Base-by-base conservation (phyloP, 139 green algal species). In the Picochlorum sp. region DNA sequence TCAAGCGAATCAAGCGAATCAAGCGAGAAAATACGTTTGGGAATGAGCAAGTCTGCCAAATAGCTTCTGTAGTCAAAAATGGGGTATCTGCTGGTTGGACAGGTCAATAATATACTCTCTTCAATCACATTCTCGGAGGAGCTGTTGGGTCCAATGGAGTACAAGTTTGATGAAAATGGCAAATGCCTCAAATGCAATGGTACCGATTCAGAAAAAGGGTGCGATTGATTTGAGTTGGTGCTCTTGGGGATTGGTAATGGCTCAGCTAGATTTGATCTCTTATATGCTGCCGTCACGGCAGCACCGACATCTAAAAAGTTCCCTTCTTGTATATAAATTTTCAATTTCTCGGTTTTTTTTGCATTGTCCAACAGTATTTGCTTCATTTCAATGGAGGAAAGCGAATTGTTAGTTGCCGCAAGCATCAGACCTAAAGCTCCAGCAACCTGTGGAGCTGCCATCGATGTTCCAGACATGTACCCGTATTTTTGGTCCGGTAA, bases 381-480 rank as follows among this genome's bases (percentile, higher is more conserved):
- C 22, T 35, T 33, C 8, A 71, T 51, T 33, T 59, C 9, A 20
- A 22, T 28, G 24, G 64, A 59, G 18, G 25, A 61, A n/a, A 67
- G 33, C 22, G 28, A 54, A 7, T 55, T 44, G 10, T 33, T 47
- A 4, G 64, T 61, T 24, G 33, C 25, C 13, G 57, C 51, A 13
- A 50, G 32, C 5, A 86, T 56, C 44, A 91, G 65, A 6, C 72
- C 72, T 0, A 78, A 75, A 2, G 72, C 64, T 1, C 72, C 79
- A 1, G 74, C 70, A 1, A 89, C 75, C 9, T 55, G 55, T 9
- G 74, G 75, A 28, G 57, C 52, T 2, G 69, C 64, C 69, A 76
- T 76, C n/a, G 62, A 73, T 25, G 69, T 75, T 9, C 69, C 69
- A 12, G 50, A 52, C 9, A 37, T 6, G 18, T 26, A 55, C 7